Base-by-base conservation (phyloP, 768 basidiomycete species). In the Phylloporus sp. region DNA sequence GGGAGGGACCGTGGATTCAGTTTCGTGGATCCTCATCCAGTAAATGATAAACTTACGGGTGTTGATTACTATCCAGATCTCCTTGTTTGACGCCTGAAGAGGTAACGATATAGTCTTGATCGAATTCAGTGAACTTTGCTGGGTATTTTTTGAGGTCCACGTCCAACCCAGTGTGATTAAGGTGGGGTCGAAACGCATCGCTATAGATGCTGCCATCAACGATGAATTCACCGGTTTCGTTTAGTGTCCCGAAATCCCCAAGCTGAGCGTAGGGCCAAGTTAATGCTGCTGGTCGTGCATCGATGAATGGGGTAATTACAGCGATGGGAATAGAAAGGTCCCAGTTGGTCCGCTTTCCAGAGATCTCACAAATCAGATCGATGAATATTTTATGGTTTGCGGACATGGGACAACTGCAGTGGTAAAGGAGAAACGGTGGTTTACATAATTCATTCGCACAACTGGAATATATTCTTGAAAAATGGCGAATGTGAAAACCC, bases 211-310 rank as follows among this genome's bases (percentile, higher is more conserved):
- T 70, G 8, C 65, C 65, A 9, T 55, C 53, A 0, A 50, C 29
- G 15, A 2, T 4, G 6, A 56, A 48, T 26, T 56, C 39, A 40
- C 56, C 54, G 22, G 38, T 47, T 15, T 15, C 27, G 42, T 64
- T 36, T 44, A 70, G 49, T 6, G 43, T 58, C 20, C 69, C 66
- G 47, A 69, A 70, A 53, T 60, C 62, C 22, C 66, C 69, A 3
- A 66, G 64, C 68, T 67, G 13, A 10, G 16, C n/a, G 13, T n/a
- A 34, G 2, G 43, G 5, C 2, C 34, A 12, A 11, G 18, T 49
- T 28, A 28, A 24, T 34, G 11, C 22, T 29, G 46, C 29, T 28
- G 35, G 8, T 2, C 26, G n/a, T n/a, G n/a, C n/a, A n/a, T n/a
- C n/a, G n/a, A n/a, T n/a, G 12, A 29, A 29, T 29, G 28, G 8